A percentile compares a stretch with the other conserved stretches of the same genome.
Conservation (phyloP, 2,329 filamentous ascomycete species). For the Trichoderma sp. region DNA sequence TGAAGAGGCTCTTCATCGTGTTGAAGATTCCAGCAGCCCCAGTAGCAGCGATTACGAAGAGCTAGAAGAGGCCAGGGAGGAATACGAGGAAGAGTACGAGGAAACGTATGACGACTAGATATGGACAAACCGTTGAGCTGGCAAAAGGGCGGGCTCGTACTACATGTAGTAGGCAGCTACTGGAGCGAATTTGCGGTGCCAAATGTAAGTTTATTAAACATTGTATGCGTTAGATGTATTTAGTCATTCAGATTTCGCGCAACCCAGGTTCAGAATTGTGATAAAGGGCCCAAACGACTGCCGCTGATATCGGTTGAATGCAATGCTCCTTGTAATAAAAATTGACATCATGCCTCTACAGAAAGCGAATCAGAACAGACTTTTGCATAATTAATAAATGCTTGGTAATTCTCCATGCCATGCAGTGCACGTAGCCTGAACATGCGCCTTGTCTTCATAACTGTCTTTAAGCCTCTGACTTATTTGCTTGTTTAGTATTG, state of each 20-base stretch:
- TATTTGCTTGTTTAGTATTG: too few relatives aligned
- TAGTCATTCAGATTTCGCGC: not conserved
- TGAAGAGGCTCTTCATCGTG: slow-evolving; percentile 48
- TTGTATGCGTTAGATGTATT: not conserved
- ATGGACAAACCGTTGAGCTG: not conserved
- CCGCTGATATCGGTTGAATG: too few relatives aligned
- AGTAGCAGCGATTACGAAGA: slow-evolving; percentile 55
- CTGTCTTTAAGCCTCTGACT: too few relatives aligned
- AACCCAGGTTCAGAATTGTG: too few relatives aligned
- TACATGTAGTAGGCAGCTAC: not conserved
- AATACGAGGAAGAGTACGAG: slow-evolving; percentile 49
- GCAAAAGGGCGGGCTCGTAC: not conserved
- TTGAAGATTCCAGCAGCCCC: slow-evolving; percentile 40
- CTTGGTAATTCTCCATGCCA: too few relatives aligned
- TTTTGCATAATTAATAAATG: too few relatives aligned
- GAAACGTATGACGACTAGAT: slow-evolving; percentile 46
- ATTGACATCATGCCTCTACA: too few relatives aligned
- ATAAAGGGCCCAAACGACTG: too few relatives aligned
- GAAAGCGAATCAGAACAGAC: too few relatives aligned
- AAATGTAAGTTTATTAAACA: not conserved
- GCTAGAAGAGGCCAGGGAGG: slow-evolving; percentile 49
- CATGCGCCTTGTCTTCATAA: too few relatives aligned
- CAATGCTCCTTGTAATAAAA: too few relatives aligned
- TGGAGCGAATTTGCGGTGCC: not conserved
- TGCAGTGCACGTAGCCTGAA: too few relatives aligned